Percentiles rank a stretch among this genome's conserved stretches.
phyloP scores from a whole-genome alignment of 148 eudicot genomes.

The Rhododendron molle region DNA sequence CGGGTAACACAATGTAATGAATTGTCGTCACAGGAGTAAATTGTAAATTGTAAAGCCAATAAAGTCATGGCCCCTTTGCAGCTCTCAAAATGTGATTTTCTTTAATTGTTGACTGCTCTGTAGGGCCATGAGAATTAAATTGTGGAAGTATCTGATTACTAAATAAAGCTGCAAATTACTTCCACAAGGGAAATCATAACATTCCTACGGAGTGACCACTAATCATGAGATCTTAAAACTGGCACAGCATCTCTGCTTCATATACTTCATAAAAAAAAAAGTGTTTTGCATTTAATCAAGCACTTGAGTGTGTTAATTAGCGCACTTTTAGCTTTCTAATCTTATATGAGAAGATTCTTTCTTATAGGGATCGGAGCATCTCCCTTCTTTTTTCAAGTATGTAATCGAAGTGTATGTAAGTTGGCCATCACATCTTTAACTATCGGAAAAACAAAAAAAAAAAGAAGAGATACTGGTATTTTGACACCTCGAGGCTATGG shows the following conservation, averaged over 20 bases:
- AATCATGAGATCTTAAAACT: background rate
- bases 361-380: background rate
- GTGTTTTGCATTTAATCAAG: background rate
- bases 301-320: background rate
- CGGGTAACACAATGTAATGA: background rate
- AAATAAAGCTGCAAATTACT: background rate
- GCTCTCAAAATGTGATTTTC: background rate
- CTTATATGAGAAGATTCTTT: background rate
- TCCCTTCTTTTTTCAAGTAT: background rate
- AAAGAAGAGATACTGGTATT: background rate
- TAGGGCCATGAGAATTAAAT: background rate
- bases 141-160: background rate
- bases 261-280: background rate
- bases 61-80: background rate
- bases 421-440: too few species aligned
- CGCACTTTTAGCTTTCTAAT: background rate
- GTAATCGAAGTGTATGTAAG: too few species aligned
- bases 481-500: background rate
- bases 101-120: background rate
- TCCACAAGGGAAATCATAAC: background rate
- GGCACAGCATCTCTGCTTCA: background rate
- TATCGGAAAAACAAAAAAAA: too few species aligned
- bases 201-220: background rate
- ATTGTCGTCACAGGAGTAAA: background rate
- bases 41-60: background rate